Conservation (phyloP, 108 stramenopile species). For the Mediolabrus comicus region DNA sequence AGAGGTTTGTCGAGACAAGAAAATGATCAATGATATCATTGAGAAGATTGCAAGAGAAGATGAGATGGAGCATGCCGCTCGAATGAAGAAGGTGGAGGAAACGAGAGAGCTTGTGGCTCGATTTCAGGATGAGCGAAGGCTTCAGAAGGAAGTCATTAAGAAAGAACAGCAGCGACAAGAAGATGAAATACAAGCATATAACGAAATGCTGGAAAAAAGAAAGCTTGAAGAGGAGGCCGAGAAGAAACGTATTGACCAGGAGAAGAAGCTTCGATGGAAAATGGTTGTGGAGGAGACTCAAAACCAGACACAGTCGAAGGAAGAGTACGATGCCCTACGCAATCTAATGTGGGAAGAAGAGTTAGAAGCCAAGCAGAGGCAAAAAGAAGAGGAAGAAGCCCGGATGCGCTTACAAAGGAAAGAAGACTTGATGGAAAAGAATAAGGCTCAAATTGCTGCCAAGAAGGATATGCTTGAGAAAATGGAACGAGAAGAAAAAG, state of each 20-base stretch:
- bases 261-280: constrained; percentile 47
- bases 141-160: constrained; percentile 26
- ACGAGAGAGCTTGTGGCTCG: constrained; percentile 43
- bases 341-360: constrained; percentile 75
- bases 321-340: constrained; percentile 56
- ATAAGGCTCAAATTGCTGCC: constrained; percentile 46
- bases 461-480: constrained; percentile 54
- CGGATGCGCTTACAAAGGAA: constrained; percentile 29
- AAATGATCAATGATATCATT: constrained; percentile 61
- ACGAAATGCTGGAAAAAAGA: constrained; percentile 48
- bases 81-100: constrained; percentile 55
- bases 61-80: constrained; percentile 36
- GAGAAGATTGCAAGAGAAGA: constrained; percentile 59
- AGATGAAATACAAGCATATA: constrained; percentile 54
- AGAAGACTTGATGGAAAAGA: constrained; percentile 56
- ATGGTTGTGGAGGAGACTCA: constrained; percentile 56
- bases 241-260: constrained; percentile 43
- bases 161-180: constrained; percentile 50
- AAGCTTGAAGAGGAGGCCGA: constrained; percentile 36
- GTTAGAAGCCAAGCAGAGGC: constrained; percentile 49
- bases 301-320: constrained; percentile 45
- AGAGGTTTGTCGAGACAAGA: constrained; percentile 49
- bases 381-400: constrained; percentile 52
- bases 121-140: constrained; percentile 47
- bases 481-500: constrained; percentile 61